These are phyloP conservation scores for Tricholoma sp. DNA, from an alignment of 768 basidiomycete species.

Conservation along the genomic window DNA sequence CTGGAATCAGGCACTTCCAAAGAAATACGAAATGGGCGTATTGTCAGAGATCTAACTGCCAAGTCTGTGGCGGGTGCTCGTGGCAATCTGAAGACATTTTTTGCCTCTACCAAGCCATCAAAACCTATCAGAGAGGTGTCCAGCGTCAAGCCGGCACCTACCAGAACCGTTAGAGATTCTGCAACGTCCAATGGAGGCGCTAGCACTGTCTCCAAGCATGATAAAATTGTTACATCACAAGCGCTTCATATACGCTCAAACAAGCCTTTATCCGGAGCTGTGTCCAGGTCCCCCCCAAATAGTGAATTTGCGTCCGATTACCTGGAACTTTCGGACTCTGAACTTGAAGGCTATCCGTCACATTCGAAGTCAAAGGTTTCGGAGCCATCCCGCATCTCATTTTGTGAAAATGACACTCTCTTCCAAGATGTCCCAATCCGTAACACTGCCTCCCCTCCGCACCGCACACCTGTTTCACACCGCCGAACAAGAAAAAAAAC, in stretches of 20 bases:
- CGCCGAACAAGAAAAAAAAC: constrained; percentile 5
- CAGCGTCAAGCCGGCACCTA: background rate
- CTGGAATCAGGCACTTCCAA: background rate
- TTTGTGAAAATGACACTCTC: constrained; percentile 5
- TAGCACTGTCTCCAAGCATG: background rate
- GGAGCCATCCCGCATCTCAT: background rate
- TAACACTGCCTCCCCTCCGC: background rate
- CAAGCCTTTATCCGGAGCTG: background rate
- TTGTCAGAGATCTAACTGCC: constrained; percentile 13
- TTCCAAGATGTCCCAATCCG: constrained; percentile 10
- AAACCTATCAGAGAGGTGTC: background rate
- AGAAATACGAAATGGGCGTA: background rate
- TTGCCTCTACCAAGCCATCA: constrained; percentile 5
- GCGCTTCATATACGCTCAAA: background rate
- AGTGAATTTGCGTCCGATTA: background rate
- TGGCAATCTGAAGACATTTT: constrained; percentile 5
- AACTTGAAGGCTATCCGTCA: background rate
- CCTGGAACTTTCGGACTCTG: background rate
- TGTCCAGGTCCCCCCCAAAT: background rate
- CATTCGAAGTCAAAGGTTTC: background rate
- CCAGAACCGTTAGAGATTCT: background rate
- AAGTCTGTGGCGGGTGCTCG: background rate
- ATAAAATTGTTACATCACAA: background rate
- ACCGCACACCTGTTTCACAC: background rate
- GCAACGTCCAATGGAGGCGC: background rate